Percentiles rank a stretch among this genome's conserved stretches.
Evolutionary conservation across 108 stramenopile genomes (phyloP).

Genomic region (Cyclotella cryptica): DNA sequence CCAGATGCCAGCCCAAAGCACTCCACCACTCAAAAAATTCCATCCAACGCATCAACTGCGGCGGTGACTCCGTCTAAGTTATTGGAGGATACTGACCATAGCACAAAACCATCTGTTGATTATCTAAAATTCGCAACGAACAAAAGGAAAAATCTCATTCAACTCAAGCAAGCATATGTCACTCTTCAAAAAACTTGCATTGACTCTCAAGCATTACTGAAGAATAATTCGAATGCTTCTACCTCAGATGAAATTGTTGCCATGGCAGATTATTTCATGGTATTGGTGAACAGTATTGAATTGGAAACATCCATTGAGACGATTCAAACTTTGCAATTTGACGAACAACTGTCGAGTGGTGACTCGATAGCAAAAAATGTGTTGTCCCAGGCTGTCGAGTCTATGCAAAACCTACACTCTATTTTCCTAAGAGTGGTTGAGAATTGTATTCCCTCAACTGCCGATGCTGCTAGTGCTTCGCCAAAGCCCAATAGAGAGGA

Average conservation of each 20-base stretch:
- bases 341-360: not conserved
- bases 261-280: conserved; percentile 36
- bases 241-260: conserved; percentile 34
- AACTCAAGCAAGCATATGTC: conserved; percentile 15
- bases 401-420: conserved; percentile 37
- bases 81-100: not conserved
- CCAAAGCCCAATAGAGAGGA: too few relatives aligned
- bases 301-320: conserved; percentile 26
- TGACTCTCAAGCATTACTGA: conserved; percentile 7
- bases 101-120: not conserved
- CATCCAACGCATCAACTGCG: not conserved
- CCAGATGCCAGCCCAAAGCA: conserved; percentile 8
- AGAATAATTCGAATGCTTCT: not conserved
- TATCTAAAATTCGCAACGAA: not conserved
- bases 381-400: conserved; percentile 11
- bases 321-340: conserved; percentile 20
- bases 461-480: not conserved
- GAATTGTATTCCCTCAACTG: conserved; percentile 29
- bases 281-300: conserved; percentile 27
- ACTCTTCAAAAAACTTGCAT: conserved; percentile 11
- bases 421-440: conserved; percentile 30
- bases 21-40: not conserved
- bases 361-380: conserved; percentile 1
- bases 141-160: not conserved
- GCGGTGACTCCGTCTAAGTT: not conserved